Percentiles rank a stretch among this genome's conserved stretches.
Evolutionary conservation across 2,329 filamentous ascomycete species (phyloP).

Genomic region (Monosporascus sp.): DNA sequence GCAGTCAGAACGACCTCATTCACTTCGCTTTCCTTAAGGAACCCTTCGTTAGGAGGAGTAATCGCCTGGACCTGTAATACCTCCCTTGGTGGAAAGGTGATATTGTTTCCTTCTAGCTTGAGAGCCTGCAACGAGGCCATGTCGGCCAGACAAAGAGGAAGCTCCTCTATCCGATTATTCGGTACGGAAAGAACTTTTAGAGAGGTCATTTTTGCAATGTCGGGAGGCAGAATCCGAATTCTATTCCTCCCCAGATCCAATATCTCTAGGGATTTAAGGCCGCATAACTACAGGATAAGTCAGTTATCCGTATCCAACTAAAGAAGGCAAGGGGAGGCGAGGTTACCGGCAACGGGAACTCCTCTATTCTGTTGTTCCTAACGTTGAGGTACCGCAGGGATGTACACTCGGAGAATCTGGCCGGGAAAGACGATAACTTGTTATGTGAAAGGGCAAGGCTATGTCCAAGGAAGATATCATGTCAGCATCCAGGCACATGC

Average conservation of each 20-base stretch:
- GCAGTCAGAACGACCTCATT: constrained; percentile 55
- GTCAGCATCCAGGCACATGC: constrained; percentile 11
- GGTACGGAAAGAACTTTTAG: constrained; percentile 85
- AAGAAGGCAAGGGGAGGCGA: constrained; percentile 9
- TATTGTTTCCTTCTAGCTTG: constrained; percentile 83
- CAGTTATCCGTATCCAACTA: constrained; percentile 11
- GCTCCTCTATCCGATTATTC: constrained; percentile 78
- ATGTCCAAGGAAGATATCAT: constrained; percentile 5
- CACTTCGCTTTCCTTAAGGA: constrained; percentile 57
- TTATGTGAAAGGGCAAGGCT: constrained; percentile 81
- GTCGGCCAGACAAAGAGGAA: constrained; percentile 79
- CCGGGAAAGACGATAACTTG: constrained; percentile 62
- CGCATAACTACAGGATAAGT: constrained; percentile 61
- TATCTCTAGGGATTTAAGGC: constrained; percentile 82
- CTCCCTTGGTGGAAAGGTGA: constrained; percentile 71
- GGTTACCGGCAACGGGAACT: constrained; percentile 53
- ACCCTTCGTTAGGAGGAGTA: constrained; percentile 50
- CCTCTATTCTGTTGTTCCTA: constrained; percentile 66
- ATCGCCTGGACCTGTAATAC: constrained; percentile 54
- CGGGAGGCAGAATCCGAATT: constrained; percentile 68
- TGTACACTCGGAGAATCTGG: constrained; percentile 68
- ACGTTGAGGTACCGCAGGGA: constrained; percentile 77
- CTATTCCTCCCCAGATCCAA: constrained; percentile 88
- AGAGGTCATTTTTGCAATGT: constrained; percentile 74
- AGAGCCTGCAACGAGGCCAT: constrained; percentile 86